A percentile compares a stretch with the other conserved stretches of the same genome.
Conservation (phyloP, 306 rosid genomes). For the Citrullus colocynthis region DNA sequence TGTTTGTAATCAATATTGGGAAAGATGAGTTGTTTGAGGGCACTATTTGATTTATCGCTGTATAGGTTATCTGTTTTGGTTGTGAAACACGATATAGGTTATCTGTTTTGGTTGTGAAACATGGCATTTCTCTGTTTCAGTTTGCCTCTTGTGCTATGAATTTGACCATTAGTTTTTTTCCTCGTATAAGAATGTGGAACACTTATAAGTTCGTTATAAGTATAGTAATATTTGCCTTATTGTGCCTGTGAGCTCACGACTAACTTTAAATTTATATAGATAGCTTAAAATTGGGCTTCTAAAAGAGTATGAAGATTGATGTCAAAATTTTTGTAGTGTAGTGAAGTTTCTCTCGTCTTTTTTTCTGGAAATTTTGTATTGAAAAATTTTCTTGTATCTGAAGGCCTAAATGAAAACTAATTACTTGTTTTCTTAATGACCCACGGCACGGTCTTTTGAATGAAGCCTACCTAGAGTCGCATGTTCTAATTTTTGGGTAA, state of each 20-base stretch:
- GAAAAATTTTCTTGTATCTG: not conserved
- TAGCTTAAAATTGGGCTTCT: not conserved
- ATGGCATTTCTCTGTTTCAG: too few species aligned
- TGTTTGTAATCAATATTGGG: not conserved
- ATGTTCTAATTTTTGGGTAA: not conserved
- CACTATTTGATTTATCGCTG: not conserved
- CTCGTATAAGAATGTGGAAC: not conserved
- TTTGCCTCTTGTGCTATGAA: not conserved
- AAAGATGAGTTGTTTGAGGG: not conserved
- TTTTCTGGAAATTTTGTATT: not conserved
- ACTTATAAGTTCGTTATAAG: not conserved
- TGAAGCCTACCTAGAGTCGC: not conserved
- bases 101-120: not conserved
- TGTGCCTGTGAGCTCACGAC: not conserved
- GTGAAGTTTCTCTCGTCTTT: not conserved
- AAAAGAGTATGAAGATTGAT: not conserved
- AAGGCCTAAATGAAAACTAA: not conserved
- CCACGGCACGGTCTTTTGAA: not conserved
- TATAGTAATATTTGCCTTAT: not conserved
- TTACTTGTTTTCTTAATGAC: not conserved
- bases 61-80: not conserved
- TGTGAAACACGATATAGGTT: not conserved
- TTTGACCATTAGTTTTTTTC: not conserved
- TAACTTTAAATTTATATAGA: not conserved
- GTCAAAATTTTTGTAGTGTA: not conserved